A percentile compares a stretch with the other conserved stretches of the same genome.
Evolutionary conservation across 2,329 filamentous ascomycete species (phyloP).

Genomic region (Botrytis pseudocinerea): DNA sequence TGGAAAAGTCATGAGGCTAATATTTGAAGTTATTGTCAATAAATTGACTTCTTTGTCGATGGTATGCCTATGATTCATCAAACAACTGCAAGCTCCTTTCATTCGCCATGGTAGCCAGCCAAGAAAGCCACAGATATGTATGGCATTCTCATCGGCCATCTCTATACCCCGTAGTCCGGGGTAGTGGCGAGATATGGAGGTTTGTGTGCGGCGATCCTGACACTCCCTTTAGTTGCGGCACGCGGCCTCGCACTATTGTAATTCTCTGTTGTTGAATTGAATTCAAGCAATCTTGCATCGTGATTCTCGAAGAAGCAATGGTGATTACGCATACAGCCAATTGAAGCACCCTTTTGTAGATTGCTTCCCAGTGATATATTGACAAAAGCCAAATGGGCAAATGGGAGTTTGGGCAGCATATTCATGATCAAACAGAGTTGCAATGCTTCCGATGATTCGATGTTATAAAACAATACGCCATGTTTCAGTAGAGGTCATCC

Average conservation of each 20-base stretch:
- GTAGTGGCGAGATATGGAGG: background rate
- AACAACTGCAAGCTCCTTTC: background rate
- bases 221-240: background rate
- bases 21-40: background rate
- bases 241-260: background rate
- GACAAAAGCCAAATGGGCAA: background rate
- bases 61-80: background rate
- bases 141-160: background rate
- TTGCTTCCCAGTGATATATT: background rate
- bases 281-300: background rate
- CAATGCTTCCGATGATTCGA: background rate
- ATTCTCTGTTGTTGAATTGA: background rate
- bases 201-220: background rate
- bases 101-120: background rate
- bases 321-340: background rate
- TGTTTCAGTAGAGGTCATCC: background rate
- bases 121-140: background rate
- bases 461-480: background rate
- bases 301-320: background rate
- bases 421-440: background rate
- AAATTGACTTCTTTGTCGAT: slow-evolving; percentile 6
- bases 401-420: no score
- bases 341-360: background rate
- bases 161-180: background rate
- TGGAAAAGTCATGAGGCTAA: background rate